These are phyloP conservation scores for Jatropha curcas DNA, from an alignment of 345 rosid species.

Conservation along the genomic window DNA sequence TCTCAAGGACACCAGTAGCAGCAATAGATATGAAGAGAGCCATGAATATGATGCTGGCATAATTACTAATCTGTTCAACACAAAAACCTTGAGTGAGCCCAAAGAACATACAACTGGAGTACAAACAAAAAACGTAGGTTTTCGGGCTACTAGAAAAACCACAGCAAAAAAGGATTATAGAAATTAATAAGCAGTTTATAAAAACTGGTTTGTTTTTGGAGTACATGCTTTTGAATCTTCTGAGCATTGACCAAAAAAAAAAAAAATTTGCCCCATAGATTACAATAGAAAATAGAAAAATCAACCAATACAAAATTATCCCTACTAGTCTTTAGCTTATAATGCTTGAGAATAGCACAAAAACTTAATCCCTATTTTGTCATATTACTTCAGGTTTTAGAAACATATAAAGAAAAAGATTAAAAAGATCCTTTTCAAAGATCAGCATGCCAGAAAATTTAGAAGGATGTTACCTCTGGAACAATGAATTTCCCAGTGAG, in stretches of 20 bases:
- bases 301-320: not conserved
- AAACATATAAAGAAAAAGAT: not conserved
- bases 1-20: constrained; percentile 89
- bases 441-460: not conserved
- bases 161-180: no score
- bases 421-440: not conserved
- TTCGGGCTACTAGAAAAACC: not conserved
- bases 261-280: no score
- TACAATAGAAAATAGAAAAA: no score
- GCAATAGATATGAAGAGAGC: constrained; percentile 91
- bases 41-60: constrained; percentile 84
- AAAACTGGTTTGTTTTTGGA: no score
- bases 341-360: not conserved
- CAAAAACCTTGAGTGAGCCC: constrained; percentile 6
- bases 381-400: not conserved
- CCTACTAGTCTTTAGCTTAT: not conserved
- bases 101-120: not conserved
- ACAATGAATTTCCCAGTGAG: constrained; percentile 94
- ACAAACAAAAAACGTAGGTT: not conserved
- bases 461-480: constrained; percentile 66
- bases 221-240: not conserved
- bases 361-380: no score
- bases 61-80: constrained; percentile 84
- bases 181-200: no score
- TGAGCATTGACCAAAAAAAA: no score